These are phyloP conservation scores for Ascomycota sp. DNA, from an alignment of 2,329 filamentous ascomycete species.

Conservation along the genomic window DNA sequence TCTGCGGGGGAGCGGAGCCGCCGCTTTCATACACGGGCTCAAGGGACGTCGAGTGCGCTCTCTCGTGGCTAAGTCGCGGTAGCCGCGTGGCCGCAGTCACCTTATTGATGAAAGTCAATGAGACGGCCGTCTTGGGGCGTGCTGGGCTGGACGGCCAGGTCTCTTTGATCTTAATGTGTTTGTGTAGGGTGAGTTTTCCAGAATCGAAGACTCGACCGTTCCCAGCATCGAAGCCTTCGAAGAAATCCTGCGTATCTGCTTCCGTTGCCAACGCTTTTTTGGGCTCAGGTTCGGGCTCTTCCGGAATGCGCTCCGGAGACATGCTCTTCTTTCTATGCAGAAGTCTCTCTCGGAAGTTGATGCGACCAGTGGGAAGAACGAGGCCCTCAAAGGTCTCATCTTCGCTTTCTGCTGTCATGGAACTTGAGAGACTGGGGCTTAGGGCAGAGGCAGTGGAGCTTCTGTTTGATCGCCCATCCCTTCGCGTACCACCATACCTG, in stretches of 20 bases:
- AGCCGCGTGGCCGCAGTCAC: constrained; percentile 44
- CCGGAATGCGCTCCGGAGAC: constrained; percentile 26
- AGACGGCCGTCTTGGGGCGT: constrained; percentile 52
- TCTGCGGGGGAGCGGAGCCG: constrained; percentile 38
- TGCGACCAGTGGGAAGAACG: constrained; percentile 56
- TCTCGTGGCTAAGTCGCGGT: constrained; percentile 53
- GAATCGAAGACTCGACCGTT: constrained; percentile 63
- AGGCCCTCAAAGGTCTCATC: constrained; percentile 84
- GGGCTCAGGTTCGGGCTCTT: constrained; percentile 13
- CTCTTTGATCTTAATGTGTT: constrained; percentile 74
- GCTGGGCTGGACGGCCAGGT: constrained; percentile 45
- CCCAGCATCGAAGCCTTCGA: constrained; percentile 69
- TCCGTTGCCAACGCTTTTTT: constrained; percentile 15
- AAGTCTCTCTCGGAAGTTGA: constrained; percentile 63
- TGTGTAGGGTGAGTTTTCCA: constrained; percentile 63
- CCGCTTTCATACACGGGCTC: constrained; percentile 85
- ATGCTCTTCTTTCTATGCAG: constrained; percentile 43
- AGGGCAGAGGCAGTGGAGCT: constrained; percentile 75
- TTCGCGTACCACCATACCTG: constrained; percentile 64
- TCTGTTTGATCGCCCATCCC: constrained; percentile 56
- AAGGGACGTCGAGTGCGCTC: constrained; percentile 47
- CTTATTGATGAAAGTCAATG: constrained; percentile 79
- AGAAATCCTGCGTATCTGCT: constrained; percentile 50
- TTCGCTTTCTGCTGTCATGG: constrained; percentile 76
- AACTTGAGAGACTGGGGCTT: constrained; percentile 82